These are phyloP conservation scores for Beauveria sp. DNA, from an alignment of 2,329 filamentous ascomycete genomes.

Conservation along the genomic window DNA sequence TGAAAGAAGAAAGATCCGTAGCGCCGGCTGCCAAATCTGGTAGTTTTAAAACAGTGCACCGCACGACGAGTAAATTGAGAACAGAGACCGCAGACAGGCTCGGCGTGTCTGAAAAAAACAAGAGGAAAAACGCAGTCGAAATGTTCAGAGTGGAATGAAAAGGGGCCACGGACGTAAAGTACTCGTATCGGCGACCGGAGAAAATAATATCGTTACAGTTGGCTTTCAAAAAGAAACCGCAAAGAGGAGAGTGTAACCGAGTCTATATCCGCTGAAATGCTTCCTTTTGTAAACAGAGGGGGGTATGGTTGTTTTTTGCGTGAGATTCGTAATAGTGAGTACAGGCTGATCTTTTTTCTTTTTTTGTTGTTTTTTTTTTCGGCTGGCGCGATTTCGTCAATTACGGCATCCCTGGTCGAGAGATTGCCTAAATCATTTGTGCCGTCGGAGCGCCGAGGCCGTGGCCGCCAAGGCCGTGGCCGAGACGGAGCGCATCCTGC, in stretches of 20 bases:
- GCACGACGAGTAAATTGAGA: neutral
- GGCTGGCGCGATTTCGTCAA: too few relatives aligned
- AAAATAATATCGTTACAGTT: slow-evolving; percentile 3
- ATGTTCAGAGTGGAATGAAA: neutral
- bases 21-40: slow-evolving; percentile 1
- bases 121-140: neutral
- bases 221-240: neutral
- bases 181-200: neutral
- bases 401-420: neutral
- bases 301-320: slow-evolving; percentile 4
- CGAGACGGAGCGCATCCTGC: slow-evolving; percentile 33
- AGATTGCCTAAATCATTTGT: slow-evolving; percentile 29
- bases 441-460: slow-evolving; percentile 30
- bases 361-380: neutral
- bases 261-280: slow-evolving; percentile 11
- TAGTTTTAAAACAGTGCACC: neutral
- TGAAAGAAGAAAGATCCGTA: neutral
- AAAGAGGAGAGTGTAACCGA: slow-evolving; percentile 10
- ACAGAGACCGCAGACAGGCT: neutral
- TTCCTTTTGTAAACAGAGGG: slow-evolving; percentile 8
- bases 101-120: neutral
- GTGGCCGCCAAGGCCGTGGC: slow-evolving; percentile 26
- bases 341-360: neutral
- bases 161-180: neutral
- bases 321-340: slow-evolving; percentile 5